Percentiles rank a stretch among this genome's conserved stretches.
These are phyloP conservation scores for Populus simonii DNA, from an alignment of 345 rosid genomes.

Conservation along the genomic window DNA sequence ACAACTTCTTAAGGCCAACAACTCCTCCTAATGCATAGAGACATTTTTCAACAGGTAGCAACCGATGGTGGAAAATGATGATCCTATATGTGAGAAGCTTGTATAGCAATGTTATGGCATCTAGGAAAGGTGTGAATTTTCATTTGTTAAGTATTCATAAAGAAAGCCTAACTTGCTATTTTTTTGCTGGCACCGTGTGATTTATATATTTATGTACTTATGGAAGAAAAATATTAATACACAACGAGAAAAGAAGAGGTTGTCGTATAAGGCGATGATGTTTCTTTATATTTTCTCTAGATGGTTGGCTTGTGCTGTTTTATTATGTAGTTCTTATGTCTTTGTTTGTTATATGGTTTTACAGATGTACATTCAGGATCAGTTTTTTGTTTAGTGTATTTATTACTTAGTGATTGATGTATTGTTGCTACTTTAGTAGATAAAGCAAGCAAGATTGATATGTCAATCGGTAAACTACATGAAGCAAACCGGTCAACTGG, in stretches of 20 bases:
- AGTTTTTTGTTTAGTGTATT: background rate
- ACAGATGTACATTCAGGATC: background rate
- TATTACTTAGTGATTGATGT: too few relatives aligned
- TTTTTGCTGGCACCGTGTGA: background rate
- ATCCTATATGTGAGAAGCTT: constrained; percentile 7
- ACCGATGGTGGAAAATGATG: constrained; percentile 26
- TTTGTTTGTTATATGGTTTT: background rate
- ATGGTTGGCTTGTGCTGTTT: constrained; percentile 6
- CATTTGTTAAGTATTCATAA: constrained; percentile 10
- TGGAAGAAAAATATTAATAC: background rate
- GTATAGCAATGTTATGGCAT: background rate
- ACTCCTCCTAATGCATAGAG: constrained; percentile 75
- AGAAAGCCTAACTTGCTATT: background rate
- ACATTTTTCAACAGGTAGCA: constrained; percentile 42
- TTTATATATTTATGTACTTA: background rate
- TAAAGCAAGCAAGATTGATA: too few relatives aligned
- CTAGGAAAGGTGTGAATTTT: constrained; percentile 3
- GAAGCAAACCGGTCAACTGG: too few relatives aligned
- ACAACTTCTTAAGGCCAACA: constrained; percentile 58
- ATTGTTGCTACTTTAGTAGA: too few relatives aligned
- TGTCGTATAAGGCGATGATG: constrained; percentile 4
- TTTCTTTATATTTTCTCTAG: constrained; percentile 11
- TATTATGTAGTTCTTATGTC: constrained; percentile 3
- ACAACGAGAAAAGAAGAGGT: background rate
- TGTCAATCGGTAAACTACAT: too few relatives aligned